Conservation (phyloP, 2,329 filamentous ascomycete genomes). For the Metarhizium humberi region DNA sequence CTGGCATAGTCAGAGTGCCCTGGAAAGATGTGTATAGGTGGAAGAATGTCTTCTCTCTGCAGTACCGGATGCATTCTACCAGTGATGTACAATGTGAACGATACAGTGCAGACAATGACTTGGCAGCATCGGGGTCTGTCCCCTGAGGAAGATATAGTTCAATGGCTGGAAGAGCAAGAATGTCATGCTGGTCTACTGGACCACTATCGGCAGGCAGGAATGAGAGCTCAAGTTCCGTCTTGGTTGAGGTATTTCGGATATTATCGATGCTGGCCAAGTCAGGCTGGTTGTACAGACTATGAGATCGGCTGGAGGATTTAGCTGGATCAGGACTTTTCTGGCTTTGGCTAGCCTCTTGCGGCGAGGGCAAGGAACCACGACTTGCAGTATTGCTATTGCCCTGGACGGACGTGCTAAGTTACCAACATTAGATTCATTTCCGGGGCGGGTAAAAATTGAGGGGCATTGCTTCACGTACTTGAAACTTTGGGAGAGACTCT, state of each 20-base stretch:
- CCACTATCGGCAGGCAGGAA: slow-evolving; percentile 52
- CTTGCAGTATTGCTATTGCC: slow-evolving; percentile 11
- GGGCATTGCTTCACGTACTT: slow-evolving; percentile 29
- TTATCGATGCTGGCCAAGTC: slow-evolving; percentile 47
- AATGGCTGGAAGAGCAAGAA: slow-evolving; percentile 77
- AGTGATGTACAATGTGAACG: slow-evolving; percentile 91
- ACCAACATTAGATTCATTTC: slow-evolving; percentile 8
- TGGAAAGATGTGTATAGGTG: slow-evolving; percentile 92
- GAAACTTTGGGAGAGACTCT: slow-evolving; percentile 37
- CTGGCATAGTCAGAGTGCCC: slow-evolving; percentile 90
- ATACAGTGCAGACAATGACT: slow-evolving; percentile 79
- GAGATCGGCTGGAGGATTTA: slow-evolving; percentile 15
- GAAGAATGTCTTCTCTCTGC: slow-evolving; percentile 94
- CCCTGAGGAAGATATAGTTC: slow-evolving; percentile 68
- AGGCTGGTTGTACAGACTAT: slow-evolving; percentile 51
- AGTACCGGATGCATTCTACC: slow-evolving; percentile 90
- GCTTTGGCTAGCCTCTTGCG: slow-evolving; percentile 16
- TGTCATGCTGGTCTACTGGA: slow-evolving; percentile 48
- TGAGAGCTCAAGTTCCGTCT: slow-evolving; percentile 48
- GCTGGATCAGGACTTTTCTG: slow-evolving; percentile 7
- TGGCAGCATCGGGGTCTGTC: slow-evolving; percentile 80
- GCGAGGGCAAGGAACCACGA: slow-evolving; percentile 19
- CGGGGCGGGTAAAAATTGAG: neutral
- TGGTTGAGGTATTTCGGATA: slow-evolving; percentile 46
- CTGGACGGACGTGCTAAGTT: slow-evolving; percentile 24